Conservation (phyloP, 306 rosid genomes). For the Ceratonia siliqua region DNA sequence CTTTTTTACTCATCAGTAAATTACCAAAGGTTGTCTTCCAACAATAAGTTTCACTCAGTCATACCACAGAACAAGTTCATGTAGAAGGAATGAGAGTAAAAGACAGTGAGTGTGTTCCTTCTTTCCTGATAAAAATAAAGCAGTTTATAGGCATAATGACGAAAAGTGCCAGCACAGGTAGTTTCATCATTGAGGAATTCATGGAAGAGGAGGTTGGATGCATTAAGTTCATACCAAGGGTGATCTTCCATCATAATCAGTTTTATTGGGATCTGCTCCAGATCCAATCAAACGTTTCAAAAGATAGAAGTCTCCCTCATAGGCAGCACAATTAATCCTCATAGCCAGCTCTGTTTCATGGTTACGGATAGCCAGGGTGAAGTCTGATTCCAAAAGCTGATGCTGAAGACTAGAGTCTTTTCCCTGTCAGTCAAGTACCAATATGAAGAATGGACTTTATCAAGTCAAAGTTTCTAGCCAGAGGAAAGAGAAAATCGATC, state of each 20-base stretch:
- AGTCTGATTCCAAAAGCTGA: constrained; percentile 53
- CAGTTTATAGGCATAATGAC: background rate
- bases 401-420: constrained; percentile 36
- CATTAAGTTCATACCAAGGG: constrained; percentile 47
- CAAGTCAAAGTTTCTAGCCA: background rate
- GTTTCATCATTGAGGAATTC: background rate
- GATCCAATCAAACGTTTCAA: constrained; percentile 48
- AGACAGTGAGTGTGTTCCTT: background rate
- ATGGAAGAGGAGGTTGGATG: background rate
- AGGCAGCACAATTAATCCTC: constrained; percentile 49
- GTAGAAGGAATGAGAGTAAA: background rate
- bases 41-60: background rate
- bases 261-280: constrained; percentile 51
- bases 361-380: constrained; percentile 42
- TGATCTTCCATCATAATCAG: constrained; percentile 56
- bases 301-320: constrained; percentile 47
- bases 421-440: constrained; percentile 38
- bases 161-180: background rate
- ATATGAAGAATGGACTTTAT: background rate
- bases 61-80: background rate
- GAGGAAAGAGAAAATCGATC: background rate
- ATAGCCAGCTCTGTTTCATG: constrained; percentile 51
- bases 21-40: background rate
- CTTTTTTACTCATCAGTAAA: background rate
- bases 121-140: background rate